Evolutionary conservation across 768 basidiomycete species (phyloP), one percentile per base, ranked within the genome.

Genomic region (Mycena chlorophos): DNA sequence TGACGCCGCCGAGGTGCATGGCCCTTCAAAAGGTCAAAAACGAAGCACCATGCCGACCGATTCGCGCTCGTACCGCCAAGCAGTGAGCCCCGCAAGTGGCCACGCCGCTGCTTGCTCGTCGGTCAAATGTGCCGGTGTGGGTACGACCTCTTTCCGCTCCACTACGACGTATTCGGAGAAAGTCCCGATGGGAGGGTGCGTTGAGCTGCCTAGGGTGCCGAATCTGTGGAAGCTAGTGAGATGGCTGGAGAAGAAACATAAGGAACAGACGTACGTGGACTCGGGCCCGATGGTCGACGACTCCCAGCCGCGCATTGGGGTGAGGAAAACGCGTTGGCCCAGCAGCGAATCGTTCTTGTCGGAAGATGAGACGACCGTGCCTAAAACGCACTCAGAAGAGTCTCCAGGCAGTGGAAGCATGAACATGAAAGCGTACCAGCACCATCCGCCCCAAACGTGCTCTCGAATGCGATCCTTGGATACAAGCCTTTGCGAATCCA

Each of bases 141-240:
- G 72, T 27, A 93, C 73, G 19, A 93, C 80, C 51, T 88, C 80
- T 53, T 85, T 78, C 43, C 87, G 81, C 51, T 84, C 85, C 17
- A 94, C 86, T 19, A 84, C 80, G 26, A 91, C 78, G 63, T 90
- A 89, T 61, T 93, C 84, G 6, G 87, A 68, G 63, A 91, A 91
- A 1, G 89, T 90, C 0, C 92, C 92, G 5, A 87, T 66, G 5
- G 77, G 71, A 0, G 79, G 85, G 22, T 71, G 71, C 5, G 64
- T 67, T 1, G 76, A 78, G 1, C 86, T 83, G 0, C 92, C 92
- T 10, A 92, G 65, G 54, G 88, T 81, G 16, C 83, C 79, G 51
- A 89, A 86, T n/a, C 79, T 86, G 55, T 46, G 55, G 6, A 54
- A 16, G 12, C 13, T 29, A 12, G 6, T 57, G 53, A 3, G 61